Base-by-base conservation (phyloP, 371 early-diverging fungal species). In the Syncephalis fuscata region DNA sequence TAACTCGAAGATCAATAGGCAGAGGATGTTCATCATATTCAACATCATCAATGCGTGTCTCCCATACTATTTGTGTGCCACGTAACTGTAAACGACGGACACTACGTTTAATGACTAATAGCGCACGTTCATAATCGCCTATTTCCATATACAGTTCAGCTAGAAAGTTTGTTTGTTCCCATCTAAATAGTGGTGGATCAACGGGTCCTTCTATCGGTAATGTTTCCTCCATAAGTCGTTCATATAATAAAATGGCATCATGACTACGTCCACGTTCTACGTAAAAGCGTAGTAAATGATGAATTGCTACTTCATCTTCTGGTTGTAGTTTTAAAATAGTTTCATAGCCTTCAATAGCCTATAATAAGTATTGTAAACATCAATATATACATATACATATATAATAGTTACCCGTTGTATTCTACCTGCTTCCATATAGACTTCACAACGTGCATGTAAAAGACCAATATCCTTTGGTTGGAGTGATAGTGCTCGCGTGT, bases 1-100 rank as follows among this genome's bases (percentile, higher is more conserved):
- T 80, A 36, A 80, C 78, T 21, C 88, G 71, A 37, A 93, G 63
- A 60, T 91, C 90, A 3, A 88, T 60, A 0, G 90, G 91, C 27
- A 91, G 63, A 3, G 37, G 43, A 23, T 59, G 63, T n/a, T 62
- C 61, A 24, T 73, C 68, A 27, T 69, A 68, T 39, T 76, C 75
- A 27, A 76, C 73, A 44, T 67, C 70, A 41, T 78, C 73, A 48
- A 73, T 70, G 32, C 53, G 45, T 37, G 52, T 63, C 24, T 64
- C 65, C 84, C 84, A 82, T 62, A 67, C 67, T 2, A 57, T 57
- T 44, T 85, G 78, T 47, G 71, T 63, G 15, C 75, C 70, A 17
- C 84, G 70, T 15, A 71, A 61, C 50, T 85, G 83, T 0, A 90
- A 48, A 26, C 79, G 64, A 26, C 84, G 66, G 0, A 78, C 56